Base-by-base conservation (phyloP, 805 yeast genomes). In the Hanseniaspora clermontiae region DNA sequence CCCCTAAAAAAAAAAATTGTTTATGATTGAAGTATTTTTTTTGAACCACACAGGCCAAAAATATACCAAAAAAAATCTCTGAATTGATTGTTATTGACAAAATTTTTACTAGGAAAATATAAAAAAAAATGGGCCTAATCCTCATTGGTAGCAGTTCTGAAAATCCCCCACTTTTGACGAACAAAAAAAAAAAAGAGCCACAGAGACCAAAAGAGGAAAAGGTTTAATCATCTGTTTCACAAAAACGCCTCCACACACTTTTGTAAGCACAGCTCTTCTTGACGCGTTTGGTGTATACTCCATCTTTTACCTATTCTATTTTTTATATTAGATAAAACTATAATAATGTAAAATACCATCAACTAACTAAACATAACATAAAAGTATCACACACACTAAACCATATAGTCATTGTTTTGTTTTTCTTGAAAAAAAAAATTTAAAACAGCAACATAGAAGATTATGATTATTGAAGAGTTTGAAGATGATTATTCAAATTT, bases 391-490 rank as follows among this genome's bases (percentile, higher is more conserved):
- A 36, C 36, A 36, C 38, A 36, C 15, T 36, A 36, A 36, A 15
- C n/a, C 5, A 24, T 24, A 24, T 24, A 24, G 5, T 24, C 27
- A 5, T 36, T 14, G 6, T 36, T 14, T 12, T 36, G 12, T 14
- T 36, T 7, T 39, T 39, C 8, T 39, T 17, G 12, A 39, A 17
- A 39, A 19, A 39, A 17, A 17, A 7, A 12, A 38, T n/a, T n/a
- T n/a, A n/a, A n/a, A n/a, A n/a, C n/a, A n/a, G n/a, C n/a, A n/a
- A n/a, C n/a, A 40, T 17, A 40, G 9, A 40, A 40, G 12, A 32
- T 19, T 17, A 46, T 46, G 49, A 46, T 46, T 46, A 19, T 46
- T 46, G 40, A 46, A 46, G 49, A 46, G 39, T 32, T 32, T 32
- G 49, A 46, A 32, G 49, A 46, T 32, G 36, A 34, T 17, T 34